Conservation (phyloP, 78 protist genomes). For the Planoprotostelium fungivorum region DNA sequence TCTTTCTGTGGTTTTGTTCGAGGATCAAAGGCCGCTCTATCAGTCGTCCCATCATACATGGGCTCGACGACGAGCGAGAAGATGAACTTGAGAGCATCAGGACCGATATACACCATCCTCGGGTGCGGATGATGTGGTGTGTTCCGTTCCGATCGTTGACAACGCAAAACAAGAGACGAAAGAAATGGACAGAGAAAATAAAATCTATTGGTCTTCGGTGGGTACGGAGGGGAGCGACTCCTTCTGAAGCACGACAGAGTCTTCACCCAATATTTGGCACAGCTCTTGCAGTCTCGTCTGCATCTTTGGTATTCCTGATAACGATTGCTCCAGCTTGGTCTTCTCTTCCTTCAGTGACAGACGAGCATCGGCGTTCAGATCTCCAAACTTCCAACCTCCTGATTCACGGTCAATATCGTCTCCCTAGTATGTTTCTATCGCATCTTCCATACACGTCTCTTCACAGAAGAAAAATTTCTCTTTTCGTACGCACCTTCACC, state of each 20-base stretch:
- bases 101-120: background rate
- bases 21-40: background rate
- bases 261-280: slow-evolving; percentile 18
- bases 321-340: slow-evolving; percentile 17
- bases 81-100: background rate
- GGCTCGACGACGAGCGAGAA: background rate
- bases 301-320: slow-evolving; percentile 8
- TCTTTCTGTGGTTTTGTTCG: background rate
- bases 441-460: too few relatives aligned
- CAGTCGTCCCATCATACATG: background rate
- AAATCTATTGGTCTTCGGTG: too few relatives aligned
- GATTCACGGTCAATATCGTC: background rate
- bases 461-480: too few relatives aligned
- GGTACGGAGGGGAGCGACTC: too few relatives aligned
- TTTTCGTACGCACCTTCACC: slow-evolving; percentile 34
- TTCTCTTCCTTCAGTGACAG: slow-evolving; percentile 34
- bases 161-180: too few relatives aligned
- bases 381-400: background rate
- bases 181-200: too few relatives aligned
- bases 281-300: slow-evolving; percentile 18
- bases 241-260: background rate
- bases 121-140: too few relatives aligned
- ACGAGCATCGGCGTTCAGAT: slow-evolving; percentile 8
- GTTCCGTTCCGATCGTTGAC: too few relatives aligned
- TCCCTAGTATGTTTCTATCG: too few relatives aligned